These are phyloP conservation scores for Yarrowia osloensis DNA, from an alignment of 805 yeast genomes.

Conservation along the genomic window DNA sequence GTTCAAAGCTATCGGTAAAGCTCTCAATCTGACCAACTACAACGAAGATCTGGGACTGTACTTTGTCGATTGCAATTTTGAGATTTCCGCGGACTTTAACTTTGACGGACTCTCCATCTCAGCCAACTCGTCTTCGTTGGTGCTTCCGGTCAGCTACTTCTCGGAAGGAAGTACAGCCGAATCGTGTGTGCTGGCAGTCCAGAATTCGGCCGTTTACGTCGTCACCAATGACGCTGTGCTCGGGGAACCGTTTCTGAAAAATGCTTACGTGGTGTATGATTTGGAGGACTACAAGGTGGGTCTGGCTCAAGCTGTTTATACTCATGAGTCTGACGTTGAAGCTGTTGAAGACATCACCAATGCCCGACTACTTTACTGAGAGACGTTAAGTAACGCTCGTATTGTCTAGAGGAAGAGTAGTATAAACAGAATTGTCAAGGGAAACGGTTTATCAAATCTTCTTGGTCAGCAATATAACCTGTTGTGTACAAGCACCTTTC, in stretches of 20 bases:
- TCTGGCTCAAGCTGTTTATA: neutral
- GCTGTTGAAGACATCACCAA: no score
- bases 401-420: no score
- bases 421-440: no score
- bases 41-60: neutral
- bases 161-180: neutral
- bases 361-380: no score
- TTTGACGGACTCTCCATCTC: neutral
- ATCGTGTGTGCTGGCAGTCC: neutral
- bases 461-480: no score
- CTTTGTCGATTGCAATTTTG: neutral
- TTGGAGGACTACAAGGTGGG: neutral
- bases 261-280: neutral
- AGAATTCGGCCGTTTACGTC: neutral
- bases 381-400: no score
- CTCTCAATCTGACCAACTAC: neutral
- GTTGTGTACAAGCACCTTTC: no score
- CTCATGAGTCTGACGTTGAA: neutral
- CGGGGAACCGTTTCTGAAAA: neutral
- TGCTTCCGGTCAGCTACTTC: neutral
- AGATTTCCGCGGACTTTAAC: neutral
- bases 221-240: neutral
- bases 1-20: neutral
- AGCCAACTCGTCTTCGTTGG: neutral
- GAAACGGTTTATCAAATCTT: no score